Conservation (phyloP, 1,284 basidiomycete species). For the Pseudozyma sp. region DNA sequence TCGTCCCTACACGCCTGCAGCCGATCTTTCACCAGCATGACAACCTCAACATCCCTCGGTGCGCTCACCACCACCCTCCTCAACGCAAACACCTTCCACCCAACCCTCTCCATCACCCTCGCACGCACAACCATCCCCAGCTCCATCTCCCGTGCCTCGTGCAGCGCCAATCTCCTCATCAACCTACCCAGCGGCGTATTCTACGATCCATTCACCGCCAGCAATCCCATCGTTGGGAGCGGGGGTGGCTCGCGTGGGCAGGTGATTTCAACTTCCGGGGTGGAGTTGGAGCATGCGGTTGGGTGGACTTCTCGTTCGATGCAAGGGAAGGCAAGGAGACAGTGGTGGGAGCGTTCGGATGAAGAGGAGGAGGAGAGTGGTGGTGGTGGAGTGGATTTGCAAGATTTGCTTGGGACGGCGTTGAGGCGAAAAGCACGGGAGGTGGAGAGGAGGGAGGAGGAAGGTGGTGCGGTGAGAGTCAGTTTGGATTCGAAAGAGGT, state of each 20-base stretch:
- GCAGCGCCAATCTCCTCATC: constrained; percentile 15
- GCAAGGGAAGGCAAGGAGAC: not conserved
- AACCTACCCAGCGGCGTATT: constrained; percentile 32
- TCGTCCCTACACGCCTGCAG: not conserved
- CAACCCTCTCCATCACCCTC: constrained; percentile 10
- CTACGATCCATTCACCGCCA: constrained; percentile 35
- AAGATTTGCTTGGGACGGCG: constrained; percentile 2
- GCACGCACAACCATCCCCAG: not conserved
- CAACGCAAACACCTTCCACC: constrained; percentile 21
- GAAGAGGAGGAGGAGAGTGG: not conserved
- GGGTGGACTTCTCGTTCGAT: constrained; percentile 10
- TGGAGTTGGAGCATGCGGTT: constrained; percentile 28
- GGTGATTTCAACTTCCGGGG: not conserved
- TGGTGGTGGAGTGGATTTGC: constrained; percentile 3
- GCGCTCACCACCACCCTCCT: not conserved
- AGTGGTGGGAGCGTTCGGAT: constrained; percentile 12
- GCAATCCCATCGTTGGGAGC: constrained; percentile 3
- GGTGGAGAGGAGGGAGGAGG: not conserved
- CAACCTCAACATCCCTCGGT: not conserved
- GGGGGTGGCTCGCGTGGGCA: not conserved
- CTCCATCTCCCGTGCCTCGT: not conserved
- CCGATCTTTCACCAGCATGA: not conserved
- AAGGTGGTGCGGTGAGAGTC: not conserved
- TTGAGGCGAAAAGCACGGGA: constrained; percentile 2
- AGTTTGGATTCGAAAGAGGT: not conserved